Evolutionary conservation across 1,284 basidiomycete species (phyloP).

Genomic region (Agroathelia rolfsii): DNA sequence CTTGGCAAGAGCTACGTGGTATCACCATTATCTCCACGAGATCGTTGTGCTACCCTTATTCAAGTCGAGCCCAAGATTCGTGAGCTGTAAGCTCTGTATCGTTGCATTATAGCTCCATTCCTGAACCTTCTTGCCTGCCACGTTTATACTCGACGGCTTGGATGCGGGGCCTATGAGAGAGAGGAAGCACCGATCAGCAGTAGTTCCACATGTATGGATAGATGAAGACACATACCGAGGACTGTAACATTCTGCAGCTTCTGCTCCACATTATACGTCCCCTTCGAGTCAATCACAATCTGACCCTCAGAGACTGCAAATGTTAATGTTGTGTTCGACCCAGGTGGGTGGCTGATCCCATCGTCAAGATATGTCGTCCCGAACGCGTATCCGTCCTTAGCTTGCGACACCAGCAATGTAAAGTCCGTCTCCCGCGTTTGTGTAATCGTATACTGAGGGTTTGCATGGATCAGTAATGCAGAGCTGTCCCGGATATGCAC

Average conservation of each 20-base stretch:
- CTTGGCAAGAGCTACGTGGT: no score
- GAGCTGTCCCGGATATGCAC: slow-evolving; percentile 56
- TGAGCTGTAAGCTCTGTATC: slow-evolving; percentile 24
- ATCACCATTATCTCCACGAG: no score
- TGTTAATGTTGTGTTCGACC: slow-evolving; percentile 33
- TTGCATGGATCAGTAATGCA: slow-evolving; percentile 45
- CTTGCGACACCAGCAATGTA: slow-evolving; percentile 44
- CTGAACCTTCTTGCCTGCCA: slow-evolving; percentile 20
- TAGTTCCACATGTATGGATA: no score
- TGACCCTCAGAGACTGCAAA: slow-evolving; percentile 25
- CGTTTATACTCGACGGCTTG: slow-evolving; percentile 23
- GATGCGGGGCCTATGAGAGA: no score
- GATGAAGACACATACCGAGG: no score
- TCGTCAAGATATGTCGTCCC: slow-evolving; percentile 59
- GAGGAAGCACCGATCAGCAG: no score
- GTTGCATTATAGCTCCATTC: slow-evolving; percentile 25
- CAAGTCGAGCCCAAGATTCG: slow-evolving; percentile 23
- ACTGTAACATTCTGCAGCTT: slow-evolving; percentile 36
- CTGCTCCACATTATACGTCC: slow-evolving; percentile 32
- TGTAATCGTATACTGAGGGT: slow-evolving; percentile 46
- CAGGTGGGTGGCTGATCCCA: slow-evolving; percentile 44
- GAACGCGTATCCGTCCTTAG: slow-evolving; percentile 33
- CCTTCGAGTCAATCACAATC: slow-evolving; percentile 28
- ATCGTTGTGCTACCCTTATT: no score
- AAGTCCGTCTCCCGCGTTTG: slow-evolving; percentile 48